A percentile compares a stretch with the other conserved stretches of the same genome.
Conservation (phyloP, 176 grass and related monocot species). For the Thalia dealbata region DNA sequence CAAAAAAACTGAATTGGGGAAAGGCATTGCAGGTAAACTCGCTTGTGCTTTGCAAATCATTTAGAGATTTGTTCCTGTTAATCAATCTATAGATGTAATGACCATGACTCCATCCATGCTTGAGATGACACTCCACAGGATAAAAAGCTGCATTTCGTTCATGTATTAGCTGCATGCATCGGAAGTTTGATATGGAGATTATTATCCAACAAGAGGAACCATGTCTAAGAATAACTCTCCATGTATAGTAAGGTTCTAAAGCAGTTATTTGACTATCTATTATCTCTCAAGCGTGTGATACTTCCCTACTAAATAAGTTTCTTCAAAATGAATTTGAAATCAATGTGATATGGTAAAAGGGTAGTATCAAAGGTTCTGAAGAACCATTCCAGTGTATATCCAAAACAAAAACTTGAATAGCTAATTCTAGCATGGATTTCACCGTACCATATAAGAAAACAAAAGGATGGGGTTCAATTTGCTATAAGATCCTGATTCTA, state of each 20-base stretch:
- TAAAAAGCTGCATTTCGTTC: background rate
- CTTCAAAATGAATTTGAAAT: background rate
- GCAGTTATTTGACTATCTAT: background rate
- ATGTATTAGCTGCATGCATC: background rate
- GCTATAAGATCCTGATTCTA: no score
- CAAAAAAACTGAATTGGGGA: background rate
- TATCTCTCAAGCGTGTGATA: background rate
- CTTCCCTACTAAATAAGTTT: background rate
- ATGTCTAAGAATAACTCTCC: background rate
- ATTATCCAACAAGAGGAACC: background rate
- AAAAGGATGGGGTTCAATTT: background rate
- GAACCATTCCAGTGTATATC: background rate
- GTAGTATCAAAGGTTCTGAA: background rate
- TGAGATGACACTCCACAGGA: background rate
- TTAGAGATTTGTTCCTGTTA: background rate
- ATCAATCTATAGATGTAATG: background rate
- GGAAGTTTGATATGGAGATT: background rate
- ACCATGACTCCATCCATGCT: background rate
- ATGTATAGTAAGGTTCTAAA: background rate
- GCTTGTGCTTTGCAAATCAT: background rate
- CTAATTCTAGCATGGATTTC: background rate
- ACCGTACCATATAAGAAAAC: background rate
- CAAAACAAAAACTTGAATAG: background rate
- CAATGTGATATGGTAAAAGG: background rate
- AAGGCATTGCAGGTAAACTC: background rate